Evolutionary conservation across 345 rosid genomes (phyloP).

Genomic region (Reutealis trisperma): DNA sequence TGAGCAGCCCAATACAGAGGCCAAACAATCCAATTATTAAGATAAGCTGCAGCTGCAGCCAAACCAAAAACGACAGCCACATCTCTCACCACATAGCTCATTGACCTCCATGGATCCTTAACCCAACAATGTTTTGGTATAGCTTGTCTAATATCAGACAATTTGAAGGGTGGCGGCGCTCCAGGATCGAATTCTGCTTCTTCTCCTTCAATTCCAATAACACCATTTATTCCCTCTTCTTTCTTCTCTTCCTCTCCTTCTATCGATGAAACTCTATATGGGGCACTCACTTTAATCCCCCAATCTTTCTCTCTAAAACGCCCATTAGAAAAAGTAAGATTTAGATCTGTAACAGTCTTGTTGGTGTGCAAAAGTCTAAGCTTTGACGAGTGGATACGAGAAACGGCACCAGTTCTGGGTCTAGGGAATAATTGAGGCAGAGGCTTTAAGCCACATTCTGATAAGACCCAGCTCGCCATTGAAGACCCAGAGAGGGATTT

Average conservation of each 20-base stretch:
- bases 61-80: slow-evolving; percentile 64
- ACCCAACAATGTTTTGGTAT: slow-evolving; percentile 96
- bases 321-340: slow-evolving; percentile 5
- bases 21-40: slow-evolving; percentile 77
- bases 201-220: slow-evolving; percentile 10
- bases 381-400: slow-evolving; percentile 23
- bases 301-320: slow-evolving; percentile 15
- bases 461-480: slow-evolving; percentile 70
- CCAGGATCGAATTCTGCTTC: slow-evolving; percentile 51
- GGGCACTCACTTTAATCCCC: slow-evolving; percentile 23
- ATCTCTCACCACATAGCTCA: slow-evolving; percentile 79
- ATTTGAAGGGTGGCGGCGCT: slow-evolving; percentile 70
- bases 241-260: slow-evolving; percentile 11
- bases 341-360: slow-evolving; percentile 6
- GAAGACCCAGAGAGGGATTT: slow-evolving; percentile 28
- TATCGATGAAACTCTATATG: slow-evolving; percentile 8
- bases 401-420: slow-evolving; percentile 41
- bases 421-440: slow-evolving; percentile 45
- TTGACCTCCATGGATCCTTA: slow-evolving; percentile 76
- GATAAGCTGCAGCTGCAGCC: slow-evolving; percentile 74
- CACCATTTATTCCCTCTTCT: background rate
- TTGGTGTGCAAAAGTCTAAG: slow-evolving; percentile 22
- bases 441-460: slow-evolving; percentile 79
- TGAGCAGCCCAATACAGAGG: slow-evolving; percentile 91
- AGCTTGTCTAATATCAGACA: slow-evolving; percentile 73